Base-by-base conservation (phyloP, 1,284 basidiomycete species). In the Fomitopsis pinicola region DNA sequence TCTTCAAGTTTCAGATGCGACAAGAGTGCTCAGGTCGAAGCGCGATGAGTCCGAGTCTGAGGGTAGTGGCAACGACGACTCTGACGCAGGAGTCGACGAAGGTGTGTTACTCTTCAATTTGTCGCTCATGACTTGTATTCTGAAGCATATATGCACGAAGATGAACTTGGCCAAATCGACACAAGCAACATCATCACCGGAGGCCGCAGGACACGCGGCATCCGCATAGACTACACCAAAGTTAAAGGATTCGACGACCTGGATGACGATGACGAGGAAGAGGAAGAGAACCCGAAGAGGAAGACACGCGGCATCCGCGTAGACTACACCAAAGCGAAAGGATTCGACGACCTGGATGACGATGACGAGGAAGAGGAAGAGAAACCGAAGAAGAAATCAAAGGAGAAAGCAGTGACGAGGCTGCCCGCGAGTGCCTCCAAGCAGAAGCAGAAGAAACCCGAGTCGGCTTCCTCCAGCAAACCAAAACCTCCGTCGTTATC, bases 211-310 rank as follows among this genome's bases (percentile, higher is more conserved):
- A 76, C 76, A 59, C 75, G 75, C 28, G 75, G 74, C 3, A 70
- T 73, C 26, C 71, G 72, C 45, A 57, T 75, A 57, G 73, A 75
- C 65, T 76, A 77, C 62, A 75, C 74, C 19, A 73, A 77, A 54
- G 74, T 73, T 28, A 54, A 69, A 35, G 69, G 67, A 2, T 66
- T 68, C 55, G 57, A 66, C 17, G 60, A 64, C 17, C 64, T 63
- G n/a, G 69, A 69, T 22, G 69, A 72, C 8, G 71, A 71, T 8
- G 74, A 72, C 2, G 70, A 72, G 1, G 73, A 70, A 6, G 70
- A 71, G 14, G 65, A 66, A 9, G 66, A 67, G 64, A 68, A 68
- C 55, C 30, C 46, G 33, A 65, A 63, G 30, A 59, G 57, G 46
- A 62, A 62, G 28, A 65, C 62, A 59, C 75, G 75, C 28, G 75